Base-by-base conservation (phyloP, 2,329 filamentous ascomycete species). In the Aspergillus hortae region DNA sequence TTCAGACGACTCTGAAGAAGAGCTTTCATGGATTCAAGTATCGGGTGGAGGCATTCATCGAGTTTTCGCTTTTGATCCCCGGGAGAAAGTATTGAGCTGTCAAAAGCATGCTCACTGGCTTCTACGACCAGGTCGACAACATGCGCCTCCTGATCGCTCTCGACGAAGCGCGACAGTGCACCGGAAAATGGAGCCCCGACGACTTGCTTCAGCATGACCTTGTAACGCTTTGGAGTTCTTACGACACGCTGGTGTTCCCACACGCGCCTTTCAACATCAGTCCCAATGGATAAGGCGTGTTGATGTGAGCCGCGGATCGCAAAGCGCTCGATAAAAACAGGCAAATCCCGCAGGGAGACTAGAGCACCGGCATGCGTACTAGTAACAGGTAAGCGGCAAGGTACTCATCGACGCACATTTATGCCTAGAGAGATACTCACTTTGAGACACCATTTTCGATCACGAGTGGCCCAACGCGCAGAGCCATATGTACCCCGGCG, bases 131-230 rank as follows among this genome's bases (percentile, higher is more conserved):
- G 47, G 9, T 43, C 19, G 43, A 73, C 56, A 4, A 73, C 60
- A 1, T 62, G 54, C 10, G 36, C 9, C 6, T 49, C 46, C 19
- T 53, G 23, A 17, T 46, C 38, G 11, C 61, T 53, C 46, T 72
- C 70, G 5, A 51, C 40, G 6, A 57, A 36, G 4, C 61, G 44
- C 15, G 62, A 45, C 4, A 68, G 59, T 10, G 63, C 36, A 4
- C 67, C 65, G 3, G 58, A 63, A 46, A 75, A 75, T 4, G 71
- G 63, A 0, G 58, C 62, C 0, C 73, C 73, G 4, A 73, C 65
- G 6, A 75, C 65, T 55, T 75, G 72, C 50, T 75, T 75, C 67
- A 74, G 67, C 42, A 73, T 58, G 27, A 64, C 64, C 40, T 72
- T 73, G 60, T 68, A 71, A 43, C 68, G 62, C 54, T 71, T 72